Evolutionary conservation across 2,329 filamentous ascomycete species (phyloP), one percentile per base, ranked within the genome.

Genomic region (Fusarium secorum): DNA sequence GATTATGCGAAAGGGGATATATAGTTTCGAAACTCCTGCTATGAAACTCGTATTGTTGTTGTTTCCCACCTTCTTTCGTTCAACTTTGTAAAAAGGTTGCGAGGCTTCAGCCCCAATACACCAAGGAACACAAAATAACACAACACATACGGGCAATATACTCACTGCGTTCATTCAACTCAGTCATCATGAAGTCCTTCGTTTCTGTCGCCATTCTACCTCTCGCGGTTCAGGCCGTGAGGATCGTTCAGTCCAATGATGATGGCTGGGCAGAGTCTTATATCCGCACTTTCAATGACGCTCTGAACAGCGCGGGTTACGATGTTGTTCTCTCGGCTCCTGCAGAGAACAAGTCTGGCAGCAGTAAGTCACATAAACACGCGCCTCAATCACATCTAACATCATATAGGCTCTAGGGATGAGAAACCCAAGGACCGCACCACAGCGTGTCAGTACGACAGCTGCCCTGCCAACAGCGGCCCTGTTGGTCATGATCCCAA

Each of bases 251-350:
- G 61, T 86, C 86, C 70, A 93, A 93, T 78, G 91, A 93, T 71
- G 91, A 93, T 76, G 91, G 91, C 36, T 93, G 91, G 91, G 89
- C 90, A 9, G 91, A 92, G 80, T 85, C 85, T 42, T 91, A 93
- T 74, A 81, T 90, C 53, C 86, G 91, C 20, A 83, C 85, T 0
- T 81, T 92, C 55, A 87, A 90, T 79, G 79, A 87, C 56, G 82
- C 84, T 17, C 80, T 93, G 42, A 84, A 80, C 14, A 79, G 79
- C 4, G 84, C 86, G 4, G 88, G 88, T 1, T 86, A 92, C 72
- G 82, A 88, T 14, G 88, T 89, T 13, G 83, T 93, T 14, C 82
- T 93, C 10, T 91, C 90, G 1, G 88, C 84, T 0, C 91, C 91
- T 0, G 90, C 91, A 0, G 86, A 91, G 60, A 88, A 92, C 78